Evolutionary conservation across 306 rosid species (phyloP).

Genomic region (Ceratonia siliqua): DNA sequence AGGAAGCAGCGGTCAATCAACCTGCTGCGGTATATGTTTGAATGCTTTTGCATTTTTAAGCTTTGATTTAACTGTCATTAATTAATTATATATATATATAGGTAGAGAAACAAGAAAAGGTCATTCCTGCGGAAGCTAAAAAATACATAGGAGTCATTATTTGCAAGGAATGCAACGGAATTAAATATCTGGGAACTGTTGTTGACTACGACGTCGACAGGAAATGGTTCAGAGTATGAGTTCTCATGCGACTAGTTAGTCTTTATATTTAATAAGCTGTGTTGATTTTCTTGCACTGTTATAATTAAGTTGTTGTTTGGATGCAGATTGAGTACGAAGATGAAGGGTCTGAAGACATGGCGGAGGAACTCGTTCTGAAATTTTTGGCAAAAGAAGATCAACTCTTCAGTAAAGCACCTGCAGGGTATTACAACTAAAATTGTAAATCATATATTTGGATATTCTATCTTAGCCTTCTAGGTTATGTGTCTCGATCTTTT

Average conservation of each 20-base stretch:
- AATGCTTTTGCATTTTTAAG: neutral
- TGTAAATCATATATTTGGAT: neutral
- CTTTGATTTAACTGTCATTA: neutral
- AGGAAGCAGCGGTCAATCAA: neutral
- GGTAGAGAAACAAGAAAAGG: neutral
- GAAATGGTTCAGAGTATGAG: conserved; percentile 16
- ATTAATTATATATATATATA: neutral
- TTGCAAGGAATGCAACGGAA: conserved; percentile 3
- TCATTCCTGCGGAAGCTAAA: neutral
- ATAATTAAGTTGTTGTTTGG: neutral
- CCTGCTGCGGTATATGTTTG: neutral
- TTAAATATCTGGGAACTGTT: neutral
- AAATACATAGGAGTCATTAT: neutral
- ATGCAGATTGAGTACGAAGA: neutral
- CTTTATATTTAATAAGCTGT: neutral
- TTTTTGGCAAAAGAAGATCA: neutral
- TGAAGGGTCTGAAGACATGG: neutral
- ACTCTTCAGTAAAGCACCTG: neutral
- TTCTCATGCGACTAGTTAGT: neutral
- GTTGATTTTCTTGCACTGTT: neutral
- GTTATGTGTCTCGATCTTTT: too few relatives aligned
- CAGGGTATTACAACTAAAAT: neutral
- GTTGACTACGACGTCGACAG: neutral
- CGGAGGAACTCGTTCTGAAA: neutral
- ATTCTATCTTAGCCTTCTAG: neutral